Evolutionary conservation across 225 moss, liverwort and hornwort genomes (phyloP).

Genomic region (Antitrichia curtipendula): DNA sequence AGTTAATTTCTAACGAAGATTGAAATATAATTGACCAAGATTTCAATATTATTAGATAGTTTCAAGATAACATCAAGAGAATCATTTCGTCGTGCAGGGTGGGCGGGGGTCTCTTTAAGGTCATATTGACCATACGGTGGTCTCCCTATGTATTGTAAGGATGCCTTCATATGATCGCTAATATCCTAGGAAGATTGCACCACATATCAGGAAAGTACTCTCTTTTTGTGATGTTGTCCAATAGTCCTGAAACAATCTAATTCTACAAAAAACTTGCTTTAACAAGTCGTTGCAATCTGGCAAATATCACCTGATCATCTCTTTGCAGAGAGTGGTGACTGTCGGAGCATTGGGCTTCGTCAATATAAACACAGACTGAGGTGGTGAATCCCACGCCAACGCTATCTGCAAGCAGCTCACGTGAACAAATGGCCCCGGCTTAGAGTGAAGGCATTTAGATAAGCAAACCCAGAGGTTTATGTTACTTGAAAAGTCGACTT

Average conservation of each 20-base stretch:
- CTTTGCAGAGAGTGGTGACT: constrained; percentile 62
- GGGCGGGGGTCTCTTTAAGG: neutral
- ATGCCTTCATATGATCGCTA: neutral
- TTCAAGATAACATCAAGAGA: neutral
- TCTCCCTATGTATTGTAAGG: neutral
- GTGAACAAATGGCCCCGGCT: neutral
- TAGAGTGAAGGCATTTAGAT: neutral
- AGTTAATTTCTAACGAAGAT: neutral
- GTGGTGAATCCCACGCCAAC: constrained; percentile 72
- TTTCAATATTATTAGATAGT: neutral
- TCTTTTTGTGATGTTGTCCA: neutral
- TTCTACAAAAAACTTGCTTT: neutral
- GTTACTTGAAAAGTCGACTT: neutral
- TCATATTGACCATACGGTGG: neutral
- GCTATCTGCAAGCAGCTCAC: constrained; percentile 52
- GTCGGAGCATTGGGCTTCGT: constrained; percentile 58
- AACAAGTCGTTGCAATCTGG: neutral
- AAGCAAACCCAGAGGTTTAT: neutral
- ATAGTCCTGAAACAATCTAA: neutral
- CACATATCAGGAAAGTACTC: neutral
- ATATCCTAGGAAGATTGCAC: neutral
- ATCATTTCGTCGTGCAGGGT: neutral
- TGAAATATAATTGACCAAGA: neutral
- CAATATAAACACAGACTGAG: constrained; percentile 66
- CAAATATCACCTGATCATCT: constrained; percentile 70